phyloP scores from a whole-genome alignment of 1,284 basidiomycete genomes.

The Austroboletus niveus region DNA sequence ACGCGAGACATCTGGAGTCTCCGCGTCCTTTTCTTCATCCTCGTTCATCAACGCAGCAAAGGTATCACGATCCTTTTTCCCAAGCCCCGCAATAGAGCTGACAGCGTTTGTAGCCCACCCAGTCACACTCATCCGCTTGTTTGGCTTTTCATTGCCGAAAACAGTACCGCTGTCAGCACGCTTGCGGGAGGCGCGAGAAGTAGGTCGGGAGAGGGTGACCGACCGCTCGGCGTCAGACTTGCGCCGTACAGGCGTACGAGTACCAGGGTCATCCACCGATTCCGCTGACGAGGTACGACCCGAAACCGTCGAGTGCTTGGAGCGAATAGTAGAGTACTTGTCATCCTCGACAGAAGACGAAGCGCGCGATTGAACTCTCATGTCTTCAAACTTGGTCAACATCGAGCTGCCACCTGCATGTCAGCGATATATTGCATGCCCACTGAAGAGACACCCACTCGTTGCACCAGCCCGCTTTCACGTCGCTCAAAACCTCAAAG shows the following conservation, averaged over 20 bases:
- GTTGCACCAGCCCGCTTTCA: constrained; percentile 63
- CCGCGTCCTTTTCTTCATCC: constrained; percentile 31
- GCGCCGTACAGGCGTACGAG: constrained; percentile 23
- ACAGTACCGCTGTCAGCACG: constrained; percentile 54
- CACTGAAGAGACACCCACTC: constrained; percentile 40
- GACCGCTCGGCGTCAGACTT: constrained; percentile 45
- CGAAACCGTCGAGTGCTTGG: constrained; percentile 28
- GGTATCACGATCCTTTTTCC: constrained; percentile 63
- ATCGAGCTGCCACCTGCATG: constrained; percentile 17
- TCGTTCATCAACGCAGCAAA: constrained; percentile 57
- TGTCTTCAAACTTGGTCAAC: constrained; percentile 20
- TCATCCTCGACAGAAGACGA: constrained; percentile 14
- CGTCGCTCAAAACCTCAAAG: constrained; percentile 65
- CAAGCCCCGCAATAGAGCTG: constrained; percentile 54
- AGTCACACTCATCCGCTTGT: constrained; percentile 46
- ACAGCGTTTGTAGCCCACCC: constrained; percentile 67
- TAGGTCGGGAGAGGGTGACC: constrained; percentile 46
- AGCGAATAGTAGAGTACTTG: constrained; percentile 18
- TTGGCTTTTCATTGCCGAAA: constrained; percentile 21
- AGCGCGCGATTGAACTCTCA: constrained; percentile 7
- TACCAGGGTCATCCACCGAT: constrained; percentile 38
- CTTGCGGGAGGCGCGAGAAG: constrained; percentile 56
- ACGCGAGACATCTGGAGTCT: constrained; percentile 21
- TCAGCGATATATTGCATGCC: constrained; percentile 3
- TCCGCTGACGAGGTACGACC: constrained; percentile 24